These are phyloP conservation scores for Coccomyxa subellipsoidea DNA, from an alignment of 163 green algal genomes.

Conservation along the genomic window DNA sequence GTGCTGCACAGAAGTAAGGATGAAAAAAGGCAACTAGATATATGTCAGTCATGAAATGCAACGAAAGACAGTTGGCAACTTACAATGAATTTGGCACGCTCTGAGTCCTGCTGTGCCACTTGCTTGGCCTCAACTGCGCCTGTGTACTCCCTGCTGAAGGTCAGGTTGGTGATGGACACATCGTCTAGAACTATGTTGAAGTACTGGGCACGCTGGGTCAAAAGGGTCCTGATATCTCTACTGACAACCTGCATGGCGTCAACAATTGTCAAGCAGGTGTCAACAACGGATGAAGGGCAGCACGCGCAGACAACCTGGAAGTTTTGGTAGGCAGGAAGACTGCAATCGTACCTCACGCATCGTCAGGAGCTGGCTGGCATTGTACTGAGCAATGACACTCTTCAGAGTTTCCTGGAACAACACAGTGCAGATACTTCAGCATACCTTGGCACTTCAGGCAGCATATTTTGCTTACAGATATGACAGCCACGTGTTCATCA, in stretches of 20 bases:
- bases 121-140: constrained; percentile 98
- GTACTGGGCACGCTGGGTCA: constrained; percentile 73
- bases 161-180: constrained; percentile 96
- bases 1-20: too few species aligned
- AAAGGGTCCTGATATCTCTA: constrained; percentile 83
- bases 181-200: constrained; percentile 98
- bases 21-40: not conserved
- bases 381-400: constrained; percentile 98
- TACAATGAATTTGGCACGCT: constrained; percentile 96
- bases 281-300: too few species aligned
- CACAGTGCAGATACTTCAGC: not conserved
- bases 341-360: constrained; percentile 96
- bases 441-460: too few species aligned
- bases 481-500: too few species aligned
- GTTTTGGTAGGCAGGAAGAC: too few species aligned
- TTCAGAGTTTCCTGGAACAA: constrained; percentile 92
- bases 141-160: constrained; percentile 91
- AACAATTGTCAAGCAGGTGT: not conserved
- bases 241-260: constrained; percentile 71
- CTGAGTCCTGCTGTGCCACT: constrained; percentile 97
- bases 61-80: constrained; percentile 12
- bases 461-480: too few species aligned
- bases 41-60: not conserved
- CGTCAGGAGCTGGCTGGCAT: constrained; percentile 96
- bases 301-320: too few species aligned